Evolutionary conservation across 495 filamentous ascomycete genomes (phyloP).

Genomic region (Trichoderma erinaceum): DNA sequence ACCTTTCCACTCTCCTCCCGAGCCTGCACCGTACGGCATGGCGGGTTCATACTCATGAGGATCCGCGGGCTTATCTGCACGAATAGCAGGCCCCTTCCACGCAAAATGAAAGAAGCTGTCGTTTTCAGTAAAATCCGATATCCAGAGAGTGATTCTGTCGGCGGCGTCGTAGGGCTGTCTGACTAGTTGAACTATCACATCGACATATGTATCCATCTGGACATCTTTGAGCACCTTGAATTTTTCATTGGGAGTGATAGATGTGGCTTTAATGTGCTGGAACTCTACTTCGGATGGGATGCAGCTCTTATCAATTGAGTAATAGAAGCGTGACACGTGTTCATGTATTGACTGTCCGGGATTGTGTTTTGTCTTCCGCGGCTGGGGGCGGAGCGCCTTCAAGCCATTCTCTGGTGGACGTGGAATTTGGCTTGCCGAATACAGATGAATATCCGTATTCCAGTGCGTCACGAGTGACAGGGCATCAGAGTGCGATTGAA

Average conservation of each 20-base stretch:
- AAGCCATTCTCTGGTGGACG: conserved; percentile 29
- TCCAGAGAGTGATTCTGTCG: conserved; percentile 56
- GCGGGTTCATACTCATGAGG: conserved; percentile 29
- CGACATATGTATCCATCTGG: conserved; percentile 48
- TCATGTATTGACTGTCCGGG: conserved; percentile 20
- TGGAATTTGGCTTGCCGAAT: conserved; percentile 36
- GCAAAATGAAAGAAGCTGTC: conserved; percentile 51
- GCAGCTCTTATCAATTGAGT: conserved; percentile 33
- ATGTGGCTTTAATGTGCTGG: conserved; percentile 32
- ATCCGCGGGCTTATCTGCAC: conserved; percentile 27
- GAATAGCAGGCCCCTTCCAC: conserved; percentile 34
- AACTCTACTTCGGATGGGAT: conserved; percentile 44
- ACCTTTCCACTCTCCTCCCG: conserved; percentile 56
- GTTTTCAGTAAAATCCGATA: conserved; percentile 84
- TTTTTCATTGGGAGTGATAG: conserved; percentile 44
- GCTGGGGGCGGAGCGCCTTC: conserved; percentile 13
- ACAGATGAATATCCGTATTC: conserved; percentile 32
- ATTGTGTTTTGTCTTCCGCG: neutral
- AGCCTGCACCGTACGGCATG: neutral
- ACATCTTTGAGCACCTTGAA: conserved; percentile 63
- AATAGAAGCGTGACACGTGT: conserved; percentile 39
- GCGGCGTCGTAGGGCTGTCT: conserved; percentile 49
- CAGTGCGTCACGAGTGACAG: conserved; percentile 36
- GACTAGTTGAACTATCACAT: conserved; percentile 72
- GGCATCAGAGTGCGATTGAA: conserved; percentile 27